Evolutionary conservation across 768 basidiomycete species (phyloP).

Genomic region (Trametes sanguinea): DNA sequence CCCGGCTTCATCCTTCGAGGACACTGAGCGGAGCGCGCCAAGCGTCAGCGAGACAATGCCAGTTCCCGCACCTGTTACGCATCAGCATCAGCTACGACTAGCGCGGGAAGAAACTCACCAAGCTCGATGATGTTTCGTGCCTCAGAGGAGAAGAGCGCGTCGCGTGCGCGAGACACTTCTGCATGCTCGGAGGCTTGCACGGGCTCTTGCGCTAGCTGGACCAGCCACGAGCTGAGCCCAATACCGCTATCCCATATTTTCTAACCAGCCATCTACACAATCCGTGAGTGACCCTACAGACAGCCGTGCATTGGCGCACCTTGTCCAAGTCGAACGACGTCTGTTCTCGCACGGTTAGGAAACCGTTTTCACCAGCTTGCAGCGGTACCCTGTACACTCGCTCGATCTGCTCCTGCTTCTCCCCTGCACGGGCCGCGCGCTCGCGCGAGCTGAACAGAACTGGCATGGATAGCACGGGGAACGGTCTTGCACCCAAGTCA

Average conservation of each 20-base stretch:
- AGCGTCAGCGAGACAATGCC: constrained; percentile 77
- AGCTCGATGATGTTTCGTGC: constrained; percentile 62
- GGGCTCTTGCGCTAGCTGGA: constrained; percentile 35
- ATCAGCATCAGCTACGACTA: background rate
- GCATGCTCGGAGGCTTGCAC: constrained; percentile 9
- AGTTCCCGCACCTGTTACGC: constrained; percentile 70
- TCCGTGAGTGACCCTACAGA: background rate
- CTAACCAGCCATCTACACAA: constrained; percentile 44
- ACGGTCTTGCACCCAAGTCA: constrained; percentile 46
- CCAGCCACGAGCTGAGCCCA: constrained; percentile 80
- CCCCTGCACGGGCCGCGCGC: constrained; percentile 13
- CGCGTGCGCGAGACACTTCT: constrained; percentile 20
- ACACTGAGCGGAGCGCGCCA: constrained; percentile 52
- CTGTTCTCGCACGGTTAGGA: constrained; percentile 67
- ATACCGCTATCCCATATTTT: constrained; percentile 98
- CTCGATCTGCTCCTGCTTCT: constrained; percentile 71
- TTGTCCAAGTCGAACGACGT: constrained; percentile 94
- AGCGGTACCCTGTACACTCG: constrained; percentile 46
- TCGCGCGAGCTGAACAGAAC: constrained; percentile 45
- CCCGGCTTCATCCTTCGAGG: constrained; percentile 21
- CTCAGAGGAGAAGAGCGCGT: constrained; percentile 43
- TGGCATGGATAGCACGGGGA: constrained; percentile 73
- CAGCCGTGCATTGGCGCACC: constrained; percentile 44
- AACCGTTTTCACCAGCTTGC: constrained; percentile 17
- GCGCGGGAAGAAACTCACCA: constrained; percentile 44